Conservation (phyloP, 1,284 basidiomycete genomes). For the Sanghuangporus weigelae region DNA sequence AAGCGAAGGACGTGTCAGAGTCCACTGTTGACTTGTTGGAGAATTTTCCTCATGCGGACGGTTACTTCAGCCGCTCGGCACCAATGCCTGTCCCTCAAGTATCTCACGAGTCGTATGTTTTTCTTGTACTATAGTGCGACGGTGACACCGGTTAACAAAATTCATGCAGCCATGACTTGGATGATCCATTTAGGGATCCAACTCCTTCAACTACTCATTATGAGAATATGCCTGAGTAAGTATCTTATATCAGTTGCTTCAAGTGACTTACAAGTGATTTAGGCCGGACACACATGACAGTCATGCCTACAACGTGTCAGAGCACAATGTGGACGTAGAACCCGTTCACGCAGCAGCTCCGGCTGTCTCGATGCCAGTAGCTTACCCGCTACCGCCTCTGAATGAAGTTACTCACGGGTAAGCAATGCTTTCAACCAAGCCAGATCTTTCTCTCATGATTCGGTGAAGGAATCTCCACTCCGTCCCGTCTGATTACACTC, state of each 20-base stretch:
- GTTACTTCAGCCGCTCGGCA: conserved; percentile 7
- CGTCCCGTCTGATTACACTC: conserved; percentile 18
- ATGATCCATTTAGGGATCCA: conserved; percentile 17
- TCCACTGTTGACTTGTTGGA: not conserved
- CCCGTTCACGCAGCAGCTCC: not conserved
- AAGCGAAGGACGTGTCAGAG: conserved; percentile 4
- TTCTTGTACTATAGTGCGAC: not conserved
- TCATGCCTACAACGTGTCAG: not conserved
- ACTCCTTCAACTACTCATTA: conserved; percentile 18
- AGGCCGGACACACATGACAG: not conserved
- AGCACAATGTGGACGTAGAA: not conserved
- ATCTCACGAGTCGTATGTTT: conserved; percentile 2
- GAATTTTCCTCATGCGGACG: not conserved
- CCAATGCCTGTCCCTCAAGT: conserved; percentile 8
- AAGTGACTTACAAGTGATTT: not conserved
- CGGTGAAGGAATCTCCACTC: conserved; percentile 1
- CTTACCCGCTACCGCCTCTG: conserved; percentile 14
- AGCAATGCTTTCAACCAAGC: not conserved
- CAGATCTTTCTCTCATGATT: not conserved
- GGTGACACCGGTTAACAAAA: not conserved
- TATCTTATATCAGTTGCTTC: not conserved
- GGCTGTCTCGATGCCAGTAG: not conserved
- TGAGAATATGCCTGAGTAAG: conserved; percentile 9
- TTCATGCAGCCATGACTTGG: not conserved
- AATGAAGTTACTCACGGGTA: conserved; percentile 10